Evolutionary conservation across 192 early-diverging fungal genomes (phyloP).

Genomic region (Backusella sp.): DNA sequence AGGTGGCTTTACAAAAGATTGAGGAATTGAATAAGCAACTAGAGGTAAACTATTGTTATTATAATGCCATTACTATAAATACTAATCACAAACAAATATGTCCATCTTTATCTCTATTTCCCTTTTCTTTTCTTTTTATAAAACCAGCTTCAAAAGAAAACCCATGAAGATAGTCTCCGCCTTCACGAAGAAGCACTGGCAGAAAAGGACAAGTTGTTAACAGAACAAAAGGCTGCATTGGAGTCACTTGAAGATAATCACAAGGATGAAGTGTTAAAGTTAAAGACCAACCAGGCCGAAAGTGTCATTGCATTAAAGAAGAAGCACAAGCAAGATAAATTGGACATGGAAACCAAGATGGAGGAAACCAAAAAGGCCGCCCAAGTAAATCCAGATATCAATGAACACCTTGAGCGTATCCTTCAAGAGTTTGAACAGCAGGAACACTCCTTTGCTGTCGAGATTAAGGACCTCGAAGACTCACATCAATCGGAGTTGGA

Average conservation of each 20-base stretch:
- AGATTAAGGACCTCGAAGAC: constrained; percentile 29
- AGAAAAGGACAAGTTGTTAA: constrained; percentile 33
- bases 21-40: constrained; percentile 7
- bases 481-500: constrained; percentile 25
- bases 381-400: background rate
- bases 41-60: constrained; percentile 1
- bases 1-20: constrained; percentile 11
- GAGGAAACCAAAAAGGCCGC: constrained; percentile 18
- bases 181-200: constrained; percentile 28
- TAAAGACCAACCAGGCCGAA: constrained; percentile 20
- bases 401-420: constrained; percentile 30
- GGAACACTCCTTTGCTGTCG: constrained; percentile 24
- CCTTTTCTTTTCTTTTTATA: background rate
- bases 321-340: constrained; percentile 30
- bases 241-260: constrained; percentile 16
- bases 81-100: background rate
- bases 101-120: background rate
- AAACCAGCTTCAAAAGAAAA: constrained; percentile 26
- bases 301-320: constrained; percentile 18
- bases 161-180: constrained; percentile 29
- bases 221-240: constrained; percentile 24
- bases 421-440: constrained; percentile 32
- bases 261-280: constrained; percentile 3
- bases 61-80: background rate
- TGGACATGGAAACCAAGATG: constrained; percentile 18